phyloP scores from a whole-genome alignment of 164 flowering plant genomes.

The Chimonanthus salicifolius region DNA sequence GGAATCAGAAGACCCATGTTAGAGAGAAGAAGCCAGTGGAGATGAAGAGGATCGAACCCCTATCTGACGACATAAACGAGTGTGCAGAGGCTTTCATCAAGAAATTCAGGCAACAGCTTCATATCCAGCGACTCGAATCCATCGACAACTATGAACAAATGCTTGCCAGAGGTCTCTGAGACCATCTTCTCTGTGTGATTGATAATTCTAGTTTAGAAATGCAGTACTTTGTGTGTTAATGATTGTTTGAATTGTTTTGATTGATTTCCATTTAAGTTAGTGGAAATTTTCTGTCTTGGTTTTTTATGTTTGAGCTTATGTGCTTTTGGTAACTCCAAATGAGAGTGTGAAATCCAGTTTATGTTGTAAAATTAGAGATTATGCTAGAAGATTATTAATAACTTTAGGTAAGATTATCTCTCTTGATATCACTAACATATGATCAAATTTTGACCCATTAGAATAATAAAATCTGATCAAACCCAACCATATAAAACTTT shows the following conservation, averaged over 20 bases:
- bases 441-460: too few species aligned
- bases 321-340: too few species aligned
- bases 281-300: too few species aligned
- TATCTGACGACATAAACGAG: slow-evolving; percentile 47
- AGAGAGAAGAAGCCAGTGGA: slow-evolving; percentile 3
- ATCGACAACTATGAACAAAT: slow-evolving; percentile 64
- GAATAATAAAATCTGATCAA: too few species aligned
- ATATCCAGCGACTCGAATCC: slow-evolving; percentile 68
- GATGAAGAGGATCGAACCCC: slow-evolving; percentile 28
- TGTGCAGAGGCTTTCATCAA: slow-evolving; percentile 74
- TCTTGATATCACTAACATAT: too few species aligned
- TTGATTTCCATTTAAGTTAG: neutral
- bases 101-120: slow-evolving; percentile 56
- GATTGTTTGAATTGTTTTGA: neutral
- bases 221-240: neutral
- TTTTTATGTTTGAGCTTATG: too few species aligned
- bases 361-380: neutral
- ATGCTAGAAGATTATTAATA: neutral
- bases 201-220: too few species aligned
- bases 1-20: slow-evolving; percentile 6
- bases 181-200: neutral
- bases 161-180: slow-evolving; percentile 47
- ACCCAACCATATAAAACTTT: too few species aligned
- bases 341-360: neutral
- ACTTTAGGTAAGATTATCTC: too few species aligned